Evolutionary conservation across 2,329 filamentous ascomycete genomes (phyloP), one percentile per base, ranked within the genome.

Genomic region (Didymella segeticola): DNA sequence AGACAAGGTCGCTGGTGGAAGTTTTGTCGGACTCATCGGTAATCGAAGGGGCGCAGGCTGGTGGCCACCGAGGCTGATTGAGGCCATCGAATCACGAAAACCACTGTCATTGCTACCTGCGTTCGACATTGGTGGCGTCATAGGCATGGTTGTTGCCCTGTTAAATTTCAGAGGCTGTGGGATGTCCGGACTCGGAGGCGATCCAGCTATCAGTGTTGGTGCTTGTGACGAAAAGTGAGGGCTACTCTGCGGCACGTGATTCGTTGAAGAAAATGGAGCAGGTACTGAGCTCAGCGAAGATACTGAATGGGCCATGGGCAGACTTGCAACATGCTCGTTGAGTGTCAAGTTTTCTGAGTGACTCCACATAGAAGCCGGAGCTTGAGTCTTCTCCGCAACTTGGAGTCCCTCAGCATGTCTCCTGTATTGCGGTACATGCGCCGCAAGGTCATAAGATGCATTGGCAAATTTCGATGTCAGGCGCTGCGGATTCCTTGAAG

Each of bases 121-220:
- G 11, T 47, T 42, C 1, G 61, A 64, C 43, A 58, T 58, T 10
- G 61, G 56, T 14, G 60, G 61, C 3, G 56, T 64, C 19, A 57
- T 34, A 7, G 57, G 59, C 12, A 54, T 33, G 10, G 50, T 56
- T 19, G 54, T 33, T 14, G 53, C 19, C 27, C 45, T 47, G 15
- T 41, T 47, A 22, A 61, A 59, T 3, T 39, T 53, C 23, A 64
- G 22, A 26, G 61, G 57, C 22, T 51, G 50, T 25, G 57, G 57
- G n/a, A 36, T n/a, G 14, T 47, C 26, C 8, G 47, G 7, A 22
- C n/a, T 15, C 30, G 30, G 19, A 9, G 42, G 43, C 25, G 26
- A 33, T 36, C n/a, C 34, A 15, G 37, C 15, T 23, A 41, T 31
- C 20, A 47, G n/a, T n/a, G 36, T 26, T 9, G 43, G 17, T 2